Percentiles rank a stretch among this genome's conserved stretches.
These are phyloP conservation scores for Malania oleifera DNA, from an alignment of 164 flowering plant species.

Conservation along the genomic window DNA sequence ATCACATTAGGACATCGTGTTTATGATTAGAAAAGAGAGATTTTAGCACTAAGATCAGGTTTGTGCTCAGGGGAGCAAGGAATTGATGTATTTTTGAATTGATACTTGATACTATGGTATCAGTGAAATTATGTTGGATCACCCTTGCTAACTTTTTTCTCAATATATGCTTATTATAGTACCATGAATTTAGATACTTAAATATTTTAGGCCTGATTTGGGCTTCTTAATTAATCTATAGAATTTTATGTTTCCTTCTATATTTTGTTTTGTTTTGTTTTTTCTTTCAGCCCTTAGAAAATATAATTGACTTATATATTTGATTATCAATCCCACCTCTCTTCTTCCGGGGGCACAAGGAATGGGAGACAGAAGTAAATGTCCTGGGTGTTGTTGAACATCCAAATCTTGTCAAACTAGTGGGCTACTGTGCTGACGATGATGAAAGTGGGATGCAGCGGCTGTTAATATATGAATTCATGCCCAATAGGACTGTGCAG, in stretches of 20 bases:
- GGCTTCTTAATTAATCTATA: background rate
- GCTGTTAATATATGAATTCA: slow-evolving; percentile 48
- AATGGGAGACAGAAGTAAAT: slow-evolving; percentile 60
- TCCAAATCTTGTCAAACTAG: slow-evolving; percentile 51
- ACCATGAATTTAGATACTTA: background rate
- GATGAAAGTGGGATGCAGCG: slow-evolving; percentile 62
- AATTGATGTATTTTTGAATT: too few species aligned
- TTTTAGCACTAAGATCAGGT: too few species aligned
- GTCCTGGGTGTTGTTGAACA: slow-evolving; percentile 52
- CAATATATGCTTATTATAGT: too few species aligned
- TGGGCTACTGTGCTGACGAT: slow-evolving; percentile 56
- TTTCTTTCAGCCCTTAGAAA: background rate
- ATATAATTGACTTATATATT: too few species aligned
- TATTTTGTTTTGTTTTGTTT: background rate
- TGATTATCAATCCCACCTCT: background rate
- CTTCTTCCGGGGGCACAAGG: slow-evolving; percentile 44
- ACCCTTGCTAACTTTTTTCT: too few species aligned
- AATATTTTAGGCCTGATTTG: background rate
- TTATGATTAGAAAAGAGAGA: too few species aligned
- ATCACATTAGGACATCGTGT: too few species aligned
- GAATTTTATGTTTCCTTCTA: too few species aligned
- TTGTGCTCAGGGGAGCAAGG: too few species aligned
- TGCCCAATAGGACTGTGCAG: slow-evolving; percentile 48
- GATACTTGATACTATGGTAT: too few species aligned
- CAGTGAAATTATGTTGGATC: too few species aligned